A percentile compares a stretch with the other conserved stretches of the same genome.
Evolutionary conservation across 495 filamentous ascomycete genomes (phyloP).

Genomic region (Beverwykella pulmonaria): DNA sequence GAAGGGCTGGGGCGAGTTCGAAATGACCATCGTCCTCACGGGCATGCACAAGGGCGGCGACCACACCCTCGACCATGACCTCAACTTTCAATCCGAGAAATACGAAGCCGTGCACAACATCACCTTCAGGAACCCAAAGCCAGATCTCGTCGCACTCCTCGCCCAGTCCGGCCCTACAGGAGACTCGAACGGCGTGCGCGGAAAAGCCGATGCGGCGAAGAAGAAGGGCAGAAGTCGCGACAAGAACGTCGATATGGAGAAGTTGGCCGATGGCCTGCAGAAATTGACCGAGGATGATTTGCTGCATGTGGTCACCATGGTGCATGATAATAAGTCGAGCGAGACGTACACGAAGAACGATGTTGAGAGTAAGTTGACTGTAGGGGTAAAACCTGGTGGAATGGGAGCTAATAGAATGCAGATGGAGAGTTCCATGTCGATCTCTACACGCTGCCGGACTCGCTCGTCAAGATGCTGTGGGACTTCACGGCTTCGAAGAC

Average conservation of each 20-base stretch:
- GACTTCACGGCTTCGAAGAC: slow-evolving; percentile 62
- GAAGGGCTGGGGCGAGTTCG: slow-evolving; percentile 99
- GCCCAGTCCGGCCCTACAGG: slow-evolving; percentile 75
- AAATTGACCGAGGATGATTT: slow-evolving; percentile 86
- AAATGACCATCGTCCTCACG: slow-evolving; percentile 82
- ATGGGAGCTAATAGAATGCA: slow-evolving; percentile 44
- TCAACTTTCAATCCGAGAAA: slow-evolving; percentile 80
- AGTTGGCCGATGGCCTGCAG: slow-evolving; percentile 90
- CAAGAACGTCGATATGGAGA: slow-evolving; percentile 90
- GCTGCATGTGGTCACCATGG: slow-evolving; percentile 92
- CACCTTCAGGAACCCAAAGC: slow-evolving; percentile 89
- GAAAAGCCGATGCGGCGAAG: slow-evolving; percentile 63
- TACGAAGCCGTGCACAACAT: slow-evolving; percentile 86
- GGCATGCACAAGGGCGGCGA: slow-evolving; percentile 86
- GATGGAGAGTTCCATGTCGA: slow-evolving; percentile 99
- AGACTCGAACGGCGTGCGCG: slow-evolving; percentile 60
- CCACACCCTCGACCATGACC: slow-evolving; percentile 76
- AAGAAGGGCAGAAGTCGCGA: slow-evolving; percentile 72
- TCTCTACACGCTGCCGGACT: slow-evolving; percentile 89
- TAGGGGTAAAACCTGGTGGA: background rate
- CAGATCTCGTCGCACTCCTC: slow-evolving; percentile 71
- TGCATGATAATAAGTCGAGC: slow-evolving; percentile 90
- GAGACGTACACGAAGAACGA: slow-evolving; percentile 98
- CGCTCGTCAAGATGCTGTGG: slow-evolving; percentile 86
- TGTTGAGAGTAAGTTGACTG: slow-evolving; percentile 73